These are phyloP conservation scores for Aspergillus pseudonomiae DNA, from an alignment of 2,329 filamentous ascomycete genomes.

Conservation along the genomic window DNA sequence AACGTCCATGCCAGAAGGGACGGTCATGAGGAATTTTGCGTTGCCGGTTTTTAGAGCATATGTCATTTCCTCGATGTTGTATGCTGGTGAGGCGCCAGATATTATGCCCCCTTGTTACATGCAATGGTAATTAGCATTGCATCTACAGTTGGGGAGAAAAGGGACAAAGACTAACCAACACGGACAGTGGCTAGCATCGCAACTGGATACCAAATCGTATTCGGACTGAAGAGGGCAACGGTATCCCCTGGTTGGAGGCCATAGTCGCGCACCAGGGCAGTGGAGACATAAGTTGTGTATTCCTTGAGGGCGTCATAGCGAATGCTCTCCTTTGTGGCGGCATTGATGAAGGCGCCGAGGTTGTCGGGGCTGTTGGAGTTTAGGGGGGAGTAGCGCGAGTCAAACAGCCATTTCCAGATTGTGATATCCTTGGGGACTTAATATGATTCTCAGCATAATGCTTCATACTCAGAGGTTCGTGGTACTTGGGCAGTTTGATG, in stretches of 20 bases:
- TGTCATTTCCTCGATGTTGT: not conserved
- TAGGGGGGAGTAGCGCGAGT: not conserved
- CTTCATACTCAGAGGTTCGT: not conserved
- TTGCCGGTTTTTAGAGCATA: not conserved
- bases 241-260: not conserved
- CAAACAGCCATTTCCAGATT: not conserved
- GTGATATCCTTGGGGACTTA: not conserved
- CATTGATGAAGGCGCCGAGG: not conserved
- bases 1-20: not conserved
- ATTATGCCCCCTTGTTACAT: not conserved
- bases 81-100: not conserved
- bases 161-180: not conserved
- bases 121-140: not conserved
- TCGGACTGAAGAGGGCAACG: not conserved
- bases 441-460: not conserved
- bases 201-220: not conserved
- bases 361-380: not conserved
- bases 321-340: not conserved
- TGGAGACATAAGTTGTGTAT: not conserved
- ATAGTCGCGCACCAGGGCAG: not conserved
- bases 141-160: not conserved
- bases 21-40: not conserved
- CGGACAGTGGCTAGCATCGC: not conserved
- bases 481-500: not conserved
- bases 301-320: not conserved